These are phyloP conservation scores for Talinum fruticosum DNA, from an alignment of 148 eudicot genomes.

Conservation along the genomic window DNA sequence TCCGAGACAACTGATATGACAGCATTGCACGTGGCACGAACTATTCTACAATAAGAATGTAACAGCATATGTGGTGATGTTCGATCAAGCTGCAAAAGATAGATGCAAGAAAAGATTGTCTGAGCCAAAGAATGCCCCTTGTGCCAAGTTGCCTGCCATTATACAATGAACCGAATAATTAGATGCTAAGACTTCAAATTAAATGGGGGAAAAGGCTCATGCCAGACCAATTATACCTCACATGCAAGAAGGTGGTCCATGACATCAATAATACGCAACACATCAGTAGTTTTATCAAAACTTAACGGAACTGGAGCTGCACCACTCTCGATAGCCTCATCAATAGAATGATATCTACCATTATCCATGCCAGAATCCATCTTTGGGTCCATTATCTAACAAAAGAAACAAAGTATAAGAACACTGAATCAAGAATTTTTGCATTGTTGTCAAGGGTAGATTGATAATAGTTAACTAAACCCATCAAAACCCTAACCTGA, in stretches of 20 bases:
- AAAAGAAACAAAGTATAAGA: slow-evolving; percentile 11
- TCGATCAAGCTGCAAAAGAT: slow-evolving; percentile 82
- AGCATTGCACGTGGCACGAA: slow-evolving; percentile 83
- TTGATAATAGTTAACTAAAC: not conserved
- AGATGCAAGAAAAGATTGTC: slow-evolving; percentile 87
- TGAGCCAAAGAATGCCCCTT: slow-evolving; percentile 96
- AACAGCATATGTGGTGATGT: slow-evolving; percentile 76
- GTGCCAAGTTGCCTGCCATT: slow-evolving; percentile 99
- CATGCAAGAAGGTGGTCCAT: slow-evolving; percentile 95
- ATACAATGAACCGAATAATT: slow-evolving; percentile 15
- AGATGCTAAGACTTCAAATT: not conserved
- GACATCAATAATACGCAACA: slow-evolving; percentile 61
- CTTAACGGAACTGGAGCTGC: slow-evolving; percentile 96
- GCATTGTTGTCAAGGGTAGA: not conserved
- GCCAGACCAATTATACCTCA: slow-evolving; percentile 58
- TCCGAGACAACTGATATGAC: slow-evolving; percentile 85
- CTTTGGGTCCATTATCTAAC: slow-evolving; percentile 98
- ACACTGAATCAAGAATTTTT: not conserved
- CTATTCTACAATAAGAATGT: slow-evolving; percentile 77
- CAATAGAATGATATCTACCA: slow-evolving; percentile 71
- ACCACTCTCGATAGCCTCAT: slow-evolving; percentile 91
- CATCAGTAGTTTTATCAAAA: slow-evolving; percentile 67
- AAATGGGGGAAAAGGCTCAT: not conserved
- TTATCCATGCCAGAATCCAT: slow-evolving; percentile 96
- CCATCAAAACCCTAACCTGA: not conserved